Evolutionary conservation across 345 rosid species (phyloP), one percentile per base, ranked within the genome.

Genomic region (Punica granatum): DNA sequence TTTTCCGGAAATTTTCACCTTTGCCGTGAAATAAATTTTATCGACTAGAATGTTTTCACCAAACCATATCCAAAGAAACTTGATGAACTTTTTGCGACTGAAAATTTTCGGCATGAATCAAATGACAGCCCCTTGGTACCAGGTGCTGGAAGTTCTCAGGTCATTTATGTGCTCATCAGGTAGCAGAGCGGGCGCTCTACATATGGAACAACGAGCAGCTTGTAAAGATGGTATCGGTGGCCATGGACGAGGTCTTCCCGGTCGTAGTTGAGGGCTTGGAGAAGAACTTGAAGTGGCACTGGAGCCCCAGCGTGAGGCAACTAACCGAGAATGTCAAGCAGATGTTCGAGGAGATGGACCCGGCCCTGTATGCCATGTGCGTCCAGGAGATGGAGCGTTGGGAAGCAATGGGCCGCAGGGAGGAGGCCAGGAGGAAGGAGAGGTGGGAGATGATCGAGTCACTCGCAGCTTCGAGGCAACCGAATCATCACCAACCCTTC

Each of bases 291-390:
- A 79, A 74, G 74, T 34, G 65, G 73, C 90, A 85, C 23, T 88
- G 90, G 93, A 88, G 84, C 80, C 70, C 70, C n/a, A 82, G 82
- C 37, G 86, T 88, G 30, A 76, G 80, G 70, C 90, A 85, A 69
- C 62, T 85, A 64, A 85, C 88, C 23, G 82, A 81, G 44, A 82
- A 76, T 44, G 84, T 84, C 3, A 82, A 84, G 77, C 46, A 23
- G 28, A 80, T 88, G 87, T 75, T 88, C 23, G 80, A 84, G 65
- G 83, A 76, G 44, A 82, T 76, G 79, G 85, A 79, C 69, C 86
- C 84, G 31, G 25, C 18, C 51, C 48, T 85, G 42, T 81, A 82
- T 74, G 12, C 69, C 19, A 75, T 67, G 33, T 75, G 87, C 74
- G 54, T 79, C 9, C 56, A 67, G 51, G 82, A 76, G 33, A 69